These are phyloP conservation scores for Ambispora gerdemannii DNA, from an alignment of 192 early-diverging fungal genomes.

Conservation along the genomic window DNA sequence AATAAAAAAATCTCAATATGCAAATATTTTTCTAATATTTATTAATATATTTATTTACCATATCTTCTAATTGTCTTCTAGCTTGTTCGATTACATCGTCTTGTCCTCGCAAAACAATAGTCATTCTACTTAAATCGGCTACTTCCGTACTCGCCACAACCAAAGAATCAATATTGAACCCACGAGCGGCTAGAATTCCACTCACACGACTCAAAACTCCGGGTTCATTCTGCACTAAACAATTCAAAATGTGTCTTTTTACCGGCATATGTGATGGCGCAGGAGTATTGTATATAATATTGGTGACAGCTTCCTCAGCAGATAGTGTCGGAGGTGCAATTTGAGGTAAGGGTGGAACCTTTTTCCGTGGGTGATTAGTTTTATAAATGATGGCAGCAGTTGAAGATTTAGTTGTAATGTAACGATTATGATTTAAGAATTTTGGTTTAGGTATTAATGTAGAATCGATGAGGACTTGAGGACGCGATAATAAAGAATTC, in stretches of 20 bases:
- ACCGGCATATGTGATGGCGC: slow-evolving; percentile 44
- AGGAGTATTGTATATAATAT: slow-evolving; percentile 97
- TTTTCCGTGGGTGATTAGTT: slow-evolving; percentile 43
- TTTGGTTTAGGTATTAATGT: no score
- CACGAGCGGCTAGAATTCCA: slow-evolving; percentile 89
- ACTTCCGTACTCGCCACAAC: slow-evolving; percentile 97
- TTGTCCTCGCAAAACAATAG: slow-evolving; percentile 89
- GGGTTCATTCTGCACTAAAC: slow-evolving; percentile 91
- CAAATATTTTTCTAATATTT: not conserved
- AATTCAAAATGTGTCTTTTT: slow-evolving; percentile 89
- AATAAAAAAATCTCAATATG: slow-evolving; percentile 13
- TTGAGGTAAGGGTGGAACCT: slow-evolving; percentile 36
- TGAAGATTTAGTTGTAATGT: slow-evolving; percentile 34
- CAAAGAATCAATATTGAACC: slow-evolving; percentile 97
- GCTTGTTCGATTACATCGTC: slow-evolving; percentile 86
- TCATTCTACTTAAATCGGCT: slow-evolving; percentile 89
- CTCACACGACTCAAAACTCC: slow-evolving; percentile 76
- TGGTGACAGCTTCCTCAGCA: slow-evolving; percentile 92
- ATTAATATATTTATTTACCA: slow-evolving; percentile 56
- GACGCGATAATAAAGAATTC: no score
- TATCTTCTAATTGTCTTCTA: slow-evolving; percentile 88
- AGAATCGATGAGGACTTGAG: no score
- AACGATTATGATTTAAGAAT: no score
- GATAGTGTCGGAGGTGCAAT: slow-evolving; percentile 56
- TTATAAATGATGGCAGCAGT: slow-evolving; percentile 49